Evolutionary conservation across 2,329 filamentous ascomycete species (phyloP).

Genomic region (Fusarium sp.): DNA sequence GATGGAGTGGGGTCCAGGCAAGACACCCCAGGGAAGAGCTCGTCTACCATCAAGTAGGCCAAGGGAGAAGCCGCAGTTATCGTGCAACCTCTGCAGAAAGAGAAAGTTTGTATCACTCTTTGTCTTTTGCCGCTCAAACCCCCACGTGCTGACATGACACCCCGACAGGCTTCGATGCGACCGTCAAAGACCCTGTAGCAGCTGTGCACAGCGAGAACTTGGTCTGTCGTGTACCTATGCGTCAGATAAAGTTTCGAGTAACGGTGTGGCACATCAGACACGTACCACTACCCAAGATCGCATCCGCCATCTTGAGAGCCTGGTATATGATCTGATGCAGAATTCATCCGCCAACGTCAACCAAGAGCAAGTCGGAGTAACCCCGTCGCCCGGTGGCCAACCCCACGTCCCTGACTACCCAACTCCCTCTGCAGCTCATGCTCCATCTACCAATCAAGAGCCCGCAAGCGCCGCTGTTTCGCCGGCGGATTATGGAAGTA

Average conservation of each 20-base stretch:
- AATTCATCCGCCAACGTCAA: constrained; percentile 7
- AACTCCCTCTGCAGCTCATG: not conserved
- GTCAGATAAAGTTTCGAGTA: not conserved
- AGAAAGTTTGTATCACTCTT: constrained; percentile 10
- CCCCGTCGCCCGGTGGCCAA: not conserved
- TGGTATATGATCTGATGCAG: constrained; percentile 46
- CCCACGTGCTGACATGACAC: not conserved
- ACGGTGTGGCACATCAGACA: not conserved
- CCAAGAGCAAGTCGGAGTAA: not conserved
- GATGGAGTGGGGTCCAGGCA: constrained; percentile 10
- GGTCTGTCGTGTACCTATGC: constrained; percentile 13
- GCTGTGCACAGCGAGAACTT: constrained; percentile 12
- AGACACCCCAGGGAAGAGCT: constrained; percentile 11
- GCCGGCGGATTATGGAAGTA: constrained; percentile 47
- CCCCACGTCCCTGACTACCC: not conserved
- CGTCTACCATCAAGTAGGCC: constrained; percentile 14
- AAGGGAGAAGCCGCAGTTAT: constrained; percentile 11
- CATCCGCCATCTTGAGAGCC: constrained; percentile 43
- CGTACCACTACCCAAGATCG: constrained; percentile 12
- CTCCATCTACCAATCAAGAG: not conserved
- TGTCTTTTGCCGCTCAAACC: no score
- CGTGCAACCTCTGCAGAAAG: constrained; percentile 21
- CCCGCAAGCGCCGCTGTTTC: not conserved
- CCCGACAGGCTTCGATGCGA: constrained; percentile 14
- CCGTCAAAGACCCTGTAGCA: constrained; percentile 20